Conservation (phyloP, 2,329 filamentous ascomycete genomes). For the Fusarium longipes region DNA sequence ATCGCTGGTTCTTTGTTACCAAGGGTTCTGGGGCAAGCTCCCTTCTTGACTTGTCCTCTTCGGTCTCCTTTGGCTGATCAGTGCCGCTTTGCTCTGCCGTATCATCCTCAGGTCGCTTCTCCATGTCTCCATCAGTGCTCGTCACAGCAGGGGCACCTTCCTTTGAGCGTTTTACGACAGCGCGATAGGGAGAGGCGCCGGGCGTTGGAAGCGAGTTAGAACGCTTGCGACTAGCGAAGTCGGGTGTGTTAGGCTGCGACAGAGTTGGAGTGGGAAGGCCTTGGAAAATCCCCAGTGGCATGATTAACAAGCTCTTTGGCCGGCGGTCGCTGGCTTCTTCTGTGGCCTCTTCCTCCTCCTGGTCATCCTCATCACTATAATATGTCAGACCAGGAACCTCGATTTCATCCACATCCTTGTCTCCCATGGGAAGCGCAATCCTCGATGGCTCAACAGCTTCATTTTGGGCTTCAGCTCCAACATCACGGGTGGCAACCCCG, state of each 20-base stretch:
- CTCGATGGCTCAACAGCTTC: slow-evolving; percentile 51
- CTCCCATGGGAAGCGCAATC: slow-evolving; percentile 75
- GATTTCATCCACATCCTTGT: slow-evolving; percentile 81
- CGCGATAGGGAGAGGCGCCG: slow-evolving; percentile 40
- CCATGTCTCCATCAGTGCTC: slow-evolving; percentile 4
- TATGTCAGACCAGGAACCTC: slow-evolving; percentile 77
- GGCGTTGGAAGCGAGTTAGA: slow-evolving; percentile 47
- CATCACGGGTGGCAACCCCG: slow-evolving; percentile 46
- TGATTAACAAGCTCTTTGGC: slow-evolving; percentile 58
- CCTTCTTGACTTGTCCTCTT: slow-evolving; percentile 14
- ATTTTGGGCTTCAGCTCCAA: slow-evolving; percentile 34
- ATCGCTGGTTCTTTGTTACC: slow-evolving; percentile 36
- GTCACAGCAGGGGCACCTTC: slow-evolving; percentile 12
- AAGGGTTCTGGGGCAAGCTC: slow-evolving; percentile 19
- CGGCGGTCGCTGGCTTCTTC: slow-evolving; percentile 51
- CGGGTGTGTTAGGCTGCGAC: slow-evolving; percentile 52
- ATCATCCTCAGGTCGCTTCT: slow-evolving; percentile 8
- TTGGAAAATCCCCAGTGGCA: slow-evolving; percentile 36
- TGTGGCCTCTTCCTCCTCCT: slow-evolving; percentile 45
- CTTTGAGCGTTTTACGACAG: slow-evolving; percentile 23
- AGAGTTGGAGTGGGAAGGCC: slow-evolving; percentile 50
- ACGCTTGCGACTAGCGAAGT: slow-evolving; percentile 51
- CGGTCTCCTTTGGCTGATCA: slow-evolving; percentile 8
- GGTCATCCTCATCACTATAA: slow-evolving; percentile 68
- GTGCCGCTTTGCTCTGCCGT: slow-evolving; percentile 15